A percentile compares a stretch with the other conserved stretches of the same genome.
phyloP scores from a whole-genome alignment of 352 stramenopile genomes.

The Phytophthora tubulina region DNA sequence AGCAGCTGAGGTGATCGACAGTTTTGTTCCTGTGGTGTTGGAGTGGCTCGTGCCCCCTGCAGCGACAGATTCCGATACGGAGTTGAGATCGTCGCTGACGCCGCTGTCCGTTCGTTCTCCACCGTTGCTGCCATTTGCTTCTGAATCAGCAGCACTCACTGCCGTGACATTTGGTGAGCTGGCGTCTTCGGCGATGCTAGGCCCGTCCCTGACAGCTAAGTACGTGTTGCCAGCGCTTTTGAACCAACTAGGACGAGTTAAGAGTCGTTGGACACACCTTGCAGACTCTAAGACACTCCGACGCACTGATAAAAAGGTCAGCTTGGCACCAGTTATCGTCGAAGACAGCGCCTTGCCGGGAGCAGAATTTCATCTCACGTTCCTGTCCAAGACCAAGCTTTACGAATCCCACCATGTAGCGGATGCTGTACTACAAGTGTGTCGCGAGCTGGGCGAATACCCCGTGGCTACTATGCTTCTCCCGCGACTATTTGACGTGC shows the following conservation, averaged over 20 bases:
- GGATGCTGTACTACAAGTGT: constrained; percentile 71
- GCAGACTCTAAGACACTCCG: constrained; percentile 49
- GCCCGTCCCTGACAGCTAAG: constrained; percentile 66
- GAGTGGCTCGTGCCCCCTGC: constrained; percentile 67
- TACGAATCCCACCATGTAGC: constrained; percentile 78
- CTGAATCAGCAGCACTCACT: constrained; percentile 53
- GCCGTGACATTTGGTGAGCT: constrained; percentile 64
- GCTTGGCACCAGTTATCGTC: constrained; percentile 21
- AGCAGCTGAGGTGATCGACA: constrained; percentile 49
- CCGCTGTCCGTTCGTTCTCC: constrained; percentile 19
- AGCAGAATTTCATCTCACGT: constrained; percentile 72
- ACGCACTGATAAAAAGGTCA: constrained; percentile 43
- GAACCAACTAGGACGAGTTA: constrained; percentile 59
- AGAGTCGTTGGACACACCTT: constrained; percentile 68
- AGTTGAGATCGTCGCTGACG: constrained; percentile 32
- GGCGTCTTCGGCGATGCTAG: constrained; percentile 58
- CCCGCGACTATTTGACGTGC: constrained; percentile 66
- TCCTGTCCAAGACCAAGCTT: constrained; percentile 62
- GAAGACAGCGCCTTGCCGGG: constrained; percentile 34
- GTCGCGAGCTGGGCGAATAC: constrained; percentile 64
- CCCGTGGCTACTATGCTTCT: constrained; percentile 59
- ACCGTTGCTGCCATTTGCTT: constrained; percentile 47
- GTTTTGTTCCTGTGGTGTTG: constrained; percentile 68
- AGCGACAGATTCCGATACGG: constrained; percentile 9
- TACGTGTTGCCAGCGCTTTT: constrained; percentile 70